A percentile compares a stretch with the other conserved stretches of the same genome.
Evolutionary conservation across 2,329 filamentous ascomycete genomes (phyloP).

Genomic region (Dothistroma septosporum): DNA sequence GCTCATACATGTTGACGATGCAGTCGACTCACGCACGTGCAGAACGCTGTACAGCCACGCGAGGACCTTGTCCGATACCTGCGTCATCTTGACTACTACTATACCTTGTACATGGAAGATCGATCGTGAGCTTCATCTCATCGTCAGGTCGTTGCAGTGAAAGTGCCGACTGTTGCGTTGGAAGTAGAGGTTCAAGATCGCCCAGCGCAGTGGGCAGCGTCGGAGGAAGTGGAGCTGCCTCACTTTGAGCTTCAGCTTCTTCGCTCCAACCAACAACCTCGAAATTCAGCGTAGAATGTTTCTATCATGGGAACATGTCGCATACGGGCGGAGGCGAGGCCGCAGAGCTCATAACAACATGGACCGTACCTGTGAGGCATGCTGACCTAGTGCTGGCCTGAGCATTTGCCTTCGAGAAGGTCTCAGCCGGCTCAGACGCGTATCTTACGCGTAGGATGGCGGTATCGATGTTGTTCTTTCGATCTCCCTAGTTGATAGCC

Average conservation of each 20-base stretch:
- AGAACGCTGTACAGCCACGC: slow-evolving; percentile 95
- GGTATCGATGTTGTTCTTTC: too few relatives aligned
- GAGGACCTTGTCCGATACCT: slow-evolving; percentile 82
- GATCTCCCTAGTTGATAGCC: too few relatives aligned
- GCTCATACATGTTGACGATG: not conserved
- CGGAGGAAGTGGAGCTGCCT: not conserved
- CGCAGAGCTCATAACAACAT: too few relatives aligned
- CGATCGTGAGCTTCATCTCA: not conserved
- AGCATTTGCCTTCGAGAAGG: too few relatives aligned
- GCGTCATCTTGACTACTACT: slow-evolving; percentile 44
- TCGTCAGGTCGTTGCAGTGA: not conserved
- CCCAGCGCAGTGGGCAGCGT: not conserved
- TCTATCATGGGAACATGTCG: too few relatives aligned
- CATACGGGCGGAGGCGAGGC: too few relatives aligned
- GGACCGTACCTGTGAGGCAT: too few relatives aligned
- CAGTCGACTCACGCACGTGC: slow-evolving; percentile 42
- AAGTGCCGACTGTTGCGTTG: not conserved
- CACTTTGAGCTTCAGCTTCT: not conserved
- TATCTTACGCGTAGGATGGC: too few relatives aligned
- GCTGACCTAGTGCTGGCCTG: too few relatives aligned
- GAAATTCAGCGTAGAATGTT: too few relatives aligned
- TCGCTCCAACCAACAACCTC: not conserved
- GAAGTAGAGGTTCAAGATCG: not conserved
- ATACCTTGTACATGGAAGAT: not conserved
- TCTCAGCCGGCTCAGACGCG: too few relatives aligned